phyloP scores from a whole-genome alignment of 371 early-diverging fungal genomes.

The Choanephora cucurbitarum region DNA sequence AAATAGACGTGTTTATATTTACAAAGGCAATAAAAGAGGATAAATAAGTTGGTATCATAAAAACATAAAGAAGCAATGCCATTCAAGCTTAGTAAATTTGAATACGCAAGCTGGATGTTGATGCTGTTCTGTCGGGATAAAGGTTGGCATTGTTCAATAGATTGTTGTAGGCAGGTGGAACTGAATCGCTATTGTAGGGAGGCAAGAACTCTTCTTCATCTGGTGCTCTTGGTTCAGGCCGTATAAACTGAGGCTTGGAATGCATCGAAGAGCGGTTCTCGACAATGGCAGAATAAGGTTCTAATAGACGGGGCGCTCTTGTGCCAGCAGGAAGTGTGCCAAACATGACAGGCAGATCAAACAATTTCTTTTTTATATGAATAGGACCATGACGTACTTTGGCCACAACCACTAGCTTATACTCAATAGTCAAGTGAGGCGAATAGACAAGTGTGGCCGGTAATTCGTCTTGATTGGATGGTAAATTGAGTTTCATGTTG shows the following conservation, averaged over 20 bases:
- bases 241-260: constrained; percentile 18
- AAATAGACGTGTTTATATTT: too few species aligned
- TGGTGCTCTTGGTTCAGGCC: constrained; percentile 5
- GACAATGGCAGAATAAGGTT: constrained; percentile 16
- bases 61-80: not conserved
- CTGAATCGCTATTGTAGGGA: constrained; percentile 21
- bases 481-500: constrained; percentile 10
- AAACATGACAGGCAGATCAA: constrained; percentile 23
- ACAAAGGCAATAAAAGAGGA: too few species aligned
- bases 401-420: constrained; percentile 19
- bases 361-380: constrained; percentile 25
- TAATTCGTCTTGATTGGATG: constrained; percentile 1
- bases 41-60: not conserved
- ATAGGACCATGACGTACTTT: constrained; percentile 26
- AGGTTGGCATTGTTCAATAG: not conserved
- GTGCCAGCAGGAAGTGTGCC: constrained; percentile 29
- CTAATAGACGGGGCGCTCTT: constrained; percentile 25
- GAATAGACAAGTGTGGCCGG: constrained; percentile 21
- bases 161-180: constrained; percentile 19
- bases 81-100: not conserved
- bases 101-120: not conserved
- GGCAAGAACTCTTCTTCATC: constrained; percentile 25
- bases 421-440: constrained; percentile 19
- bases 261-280: constrained; percentile 12
- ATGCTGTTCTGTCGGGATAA: not conserved